These are phyloP conservation scores for Hymenoscyphus scutula DNA, from an alignment of 2,329 filamentous ascomycete genomes.

Conservation along the genomic window DNA sequence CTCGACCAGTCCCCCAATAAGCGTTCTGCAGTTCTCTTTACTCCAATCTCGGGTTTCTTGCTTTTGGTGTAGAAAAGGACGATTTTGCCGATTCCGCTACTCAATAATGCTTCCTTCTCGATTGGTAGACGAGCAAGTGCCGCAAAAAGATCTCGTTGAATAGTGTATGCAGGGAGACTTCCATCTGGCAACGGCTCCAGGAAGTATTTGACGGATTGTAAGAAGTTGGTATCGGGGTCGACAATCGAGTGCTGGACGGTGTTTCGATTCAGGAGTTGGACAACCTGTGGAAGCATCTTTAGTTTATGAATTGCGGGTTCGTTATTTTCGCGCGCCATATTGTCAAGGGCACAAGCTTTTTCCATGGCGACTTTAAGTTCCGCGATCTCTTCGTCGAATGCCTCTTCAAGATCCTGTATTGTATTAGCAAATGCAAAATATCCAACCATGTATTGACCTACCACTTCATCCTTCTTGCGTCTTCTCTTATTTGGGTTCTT, in stretches of 20 bases:
- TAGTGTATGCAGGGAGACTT: constrained; percentile 91
- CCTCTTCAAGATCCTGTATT: constrained; percentile 77
- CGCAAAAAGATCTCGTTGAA: constrained; percentile 89
- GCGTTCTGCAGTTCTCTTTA: constrained; percentile 91
- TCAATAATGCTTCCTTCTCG: constrained; percentile 84
- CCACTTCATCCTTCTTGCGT: constrained; percentile 83
- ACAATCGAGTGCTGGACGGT: constrained; percentile 80
- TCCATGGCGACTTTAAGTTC: constrained; percentile 89
- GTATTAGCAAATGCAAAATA: constrained; percentile 19
- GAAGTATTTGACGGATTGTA: constrained; percentile 96
- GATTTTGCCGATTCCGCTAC: constrained; percentile 93
- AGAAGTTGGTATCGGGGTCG: constrained; percentile 90
- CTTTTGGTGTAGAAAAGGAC: constrained; percentile 96
- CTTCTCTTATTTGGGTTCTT: constrained; percentile 68
- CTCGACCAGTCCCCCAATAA: constrained; percentile 95
- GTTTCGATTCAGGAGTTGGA: constrained; percentile 84
- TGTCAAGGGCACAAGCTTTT: constrained; percentile 81
- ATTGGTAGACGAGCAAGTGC: constrained; percentile 79
- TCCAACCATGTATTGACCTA: constrained; percentile 45
- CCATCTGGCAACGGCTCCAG: constrained; percentile 93
- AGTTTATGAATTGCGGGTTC: constrained; percentile 89
- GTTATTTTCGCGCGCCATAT: constrained; percentile 72
- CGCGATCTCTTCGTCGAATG: constrained; percentile 86
- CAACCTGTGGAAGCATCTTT: constrained; percentile 87
- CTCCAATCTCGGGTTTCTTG: constrained; percentile 80